A percentile compares a stretch with the other conserved stretches of the same genome.
phyloP scores from a whole-genome alignment of 2,329 filamentous ascomycete species.

The Dothideomycetes sp. region DNA sequence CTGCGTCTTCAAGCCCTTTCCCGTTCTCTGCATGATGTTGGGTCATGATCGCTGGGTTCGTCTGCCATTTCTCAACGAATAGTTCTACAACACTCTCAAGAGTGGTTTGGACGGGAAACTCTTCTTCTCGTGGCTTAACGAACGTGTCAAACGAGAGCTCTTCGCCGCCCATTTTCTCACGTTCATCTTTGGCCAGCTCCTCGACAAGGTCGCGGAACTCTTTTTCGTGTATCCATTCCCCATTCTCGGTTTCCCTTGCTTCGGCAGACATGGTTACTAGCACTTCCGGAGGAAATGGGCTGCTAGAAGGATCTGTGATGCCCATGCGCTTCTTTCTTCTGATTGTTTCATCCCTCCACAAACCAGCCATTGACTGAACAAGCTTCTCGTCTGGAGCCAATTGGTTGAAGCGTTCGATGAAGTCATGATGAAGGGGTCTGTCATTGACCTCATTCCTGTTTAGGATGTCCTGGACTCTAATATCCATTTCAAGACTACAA shows the following conservation, averaged over 20 bases:
- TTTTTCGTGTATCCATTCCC: conserved; percentile 88
- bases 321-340: conserved; percentile 66
- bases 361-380: conserved; percentile 84
- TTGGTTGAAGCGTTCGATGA: conserved; percentile 62
- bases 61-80: conserved; percentile 56
- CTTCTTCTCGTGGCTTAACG: conserved; percentile 37
- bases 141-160: conserved; percentile 56
- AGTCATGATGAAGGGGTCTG: conserved; percentile 77
- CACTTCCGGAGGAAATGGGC: conserved; percentile 70
- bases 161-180: conserved; percentile 32
- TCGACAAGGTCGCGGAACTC: conserved; percentile 62
- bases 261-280: conserved; percentile 85
- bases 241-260: conserved; percentile 58
- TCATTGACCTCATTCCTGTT: conserved; percentile 70
- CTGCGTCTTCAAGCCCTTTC: conserved; percentile 22
- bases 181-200: conserved; percentile 57
- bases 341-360: conserved; percentile 85
- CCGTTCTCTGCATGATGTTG: conserved; percentile 2
- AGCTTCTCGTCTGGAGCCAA: conserved; percentile 63
- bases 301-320: conserved; percentile 54
- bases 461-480: conserved; percentile 77
- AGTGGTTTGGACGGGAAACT: conserved; percentile 57
- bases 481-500: conserved; percentile 81
- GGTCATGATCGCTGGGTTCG: background rate
- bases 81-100: conserved; percentile 82